These are phyloP conservation scores for Hygrocybe punicea DNA, from an alignment of 768 basidiomycete genomes.

Conservation along the genomic window DNA sequence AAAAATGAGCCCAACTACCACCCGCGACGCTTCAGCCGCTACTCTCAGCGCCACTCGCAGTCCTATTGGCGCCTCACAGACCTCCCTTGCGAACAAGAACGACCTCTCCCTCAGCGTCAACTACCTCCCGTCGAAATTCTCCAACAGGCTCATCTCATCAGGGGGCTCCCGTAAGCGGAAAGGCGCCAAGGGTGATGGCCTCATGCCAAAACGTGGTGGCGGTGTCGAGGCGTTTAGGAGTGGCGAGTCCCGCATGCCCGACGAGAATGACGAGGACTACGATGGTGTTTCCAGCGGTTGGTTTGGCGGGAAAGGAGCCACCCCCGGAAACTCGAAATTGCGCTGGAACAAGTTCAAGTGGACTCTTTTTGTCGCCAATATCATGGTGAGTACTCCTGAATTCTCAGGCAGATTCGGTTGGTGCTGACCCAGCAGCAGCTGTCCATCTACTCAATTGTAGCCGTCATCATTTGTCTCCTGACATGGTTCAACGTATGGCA, in stretches of 20 bases:
- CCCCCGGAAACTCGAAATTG: slow-evolving; percentile 39
- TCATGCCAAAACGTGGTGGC: slow-evolving; percentile 61
- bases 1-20: not conserved
- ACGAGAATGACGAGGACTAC: slow-evolving; percentile 52
- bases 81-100: slow-evolving; percentile 18
- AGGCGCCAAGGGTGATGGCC: slow-evolving; percentile 29
- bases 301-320: slow-evolving; percentile 42
- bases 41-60: slow-evolving; percentile 30
- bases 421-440: slow-evolving; percentile 32
- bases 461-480: slow-evolving; percentile 62
- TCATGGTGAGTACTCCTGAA: slow-evolving; percentile 32
- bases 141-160: slow-evolving; percentile 41
- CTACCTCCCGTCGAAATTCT: slow-evolving; percentile 77
- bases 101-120: slow-evolving; percentile 52
- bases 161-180: slow-evolving; percentile 41
- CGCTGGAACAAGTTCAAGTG: slow-evolving; percentile 87
- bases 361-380: slow-evolving; percentile 66
- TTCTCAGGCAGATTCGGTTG: slow-evolving; percentile 1
- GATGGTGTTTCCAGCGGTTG: slow-evolving; percentile 40
- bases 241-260: slow-evolving; percentile 52
- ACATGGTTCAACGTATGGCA: slow-evolving; percentile 76
- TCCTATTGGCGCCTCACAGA: slow-evolving; percentile 15
- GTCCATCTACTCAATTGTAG: slow-evolving; percentile 55
- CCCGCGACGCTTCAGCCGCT: slow-evolving; percentile 21
- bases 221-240: slow-evolving; percentile 63